Conservation (phyloP, 306 rosid species). For the Nissolia schottii region DNA sequence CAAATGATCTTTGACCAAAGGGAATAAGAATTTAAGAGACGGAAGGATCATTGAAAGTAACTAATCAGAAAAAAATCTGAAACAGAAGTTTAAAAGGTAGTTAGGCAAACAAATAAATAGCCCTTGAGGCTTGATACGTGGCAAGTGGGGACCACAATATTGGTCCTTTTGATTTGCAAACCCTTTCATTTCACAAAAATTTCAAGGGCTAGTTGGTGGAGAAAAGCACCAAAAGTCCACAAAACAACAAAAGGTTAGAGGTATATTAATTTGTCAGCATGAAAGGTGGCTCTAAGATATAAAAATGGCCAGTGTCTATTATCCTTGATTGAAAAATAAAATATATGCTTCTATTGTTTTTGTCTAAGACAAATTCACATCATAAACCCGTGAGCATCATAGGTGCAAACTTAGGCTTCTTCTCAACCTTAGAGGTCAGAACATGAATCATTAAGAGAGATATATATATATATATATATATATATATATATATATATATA, state of each 20-base stretch:
- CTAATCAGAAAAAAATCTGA: background rate
- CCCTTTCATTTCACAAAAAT: conserved; percentile 27
- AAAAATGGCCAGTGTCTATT: conserved; percentile 8
- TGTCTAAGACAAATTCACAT: conserved; percentile 42
- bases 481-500: no score
- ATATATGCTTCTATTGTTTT: background rate
- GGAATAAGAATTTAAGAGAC: background rate
- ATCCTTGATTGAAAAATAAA: conserved; percentile 10
- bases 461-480: no score
- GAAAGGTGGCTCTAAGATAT: conserved; percentile 26
- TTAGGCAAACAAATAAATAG: background rate
- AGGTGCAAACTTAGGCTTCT: conserved; percentile 36
- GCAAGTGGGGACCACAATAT: conserved; percentile 40
- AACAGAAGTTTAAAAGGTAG: conserved; percentile 3
- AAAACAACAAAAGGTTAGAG: conserved; percentile 47
- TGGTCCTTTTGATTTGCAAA: conserved; percentile 20
- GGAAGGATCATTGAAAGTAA: background rate
- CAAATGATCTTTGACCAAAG: conserved; percentile 19
- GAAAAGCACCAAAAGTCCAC: conserved; percentile 65
- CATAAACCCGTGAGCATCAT: conserved; percentile 37
- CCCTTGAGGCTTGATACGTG: conserved; percentile 15
- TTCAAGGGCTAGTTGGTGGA: conserved; percentile 83
- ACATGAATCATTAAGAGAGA: background rate
- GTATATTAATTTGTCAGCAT: conserved; percentile 49
- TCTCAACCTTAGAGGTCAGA: background rate